These are phyloP conservation scores for Cinnamomum chago DNA, from an alignment of 164 flowering plant genomes.

Conservation along the genomic window DNA sequence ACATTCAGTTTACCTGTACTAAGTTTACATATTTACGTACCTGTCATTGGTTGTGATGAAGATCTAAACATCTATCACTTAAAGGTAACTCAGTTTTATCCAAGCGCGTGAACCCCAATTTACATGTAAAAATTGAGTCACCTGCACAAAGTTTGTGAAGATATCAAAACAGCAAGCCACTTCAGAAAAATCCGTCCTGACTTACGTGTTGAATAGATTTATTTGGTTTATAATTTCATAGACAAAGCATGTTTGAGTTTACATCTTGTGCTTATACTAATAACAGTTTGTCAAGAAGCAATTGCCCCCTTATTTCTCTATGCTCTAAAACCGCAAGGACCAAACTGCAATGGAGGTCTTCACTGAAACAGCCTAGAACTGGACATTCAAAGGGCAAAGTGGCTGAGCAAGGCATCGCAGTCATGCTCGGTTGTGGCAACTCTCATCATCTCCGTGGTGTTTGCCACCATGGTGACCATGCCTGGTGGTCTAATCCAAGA, in stretches of 20 bases:
- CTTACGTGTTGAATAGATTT: not conserved
- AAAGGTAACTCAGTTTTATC: too few species aligned
- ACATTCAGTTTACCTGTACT: too few species aligned
- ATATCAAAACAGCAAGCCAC: too few species aligned
- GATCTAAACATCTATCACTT: too few species aligned
- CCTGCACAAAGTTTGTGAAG: too few species aligned
- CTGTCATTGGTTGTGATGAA: too few species aligned
- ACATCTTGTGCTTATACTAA: not conserved
- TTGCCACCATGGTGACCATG: not conserved
- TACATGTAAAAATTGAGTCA: too few species aligned
- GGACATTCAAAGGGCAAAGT: not conserved
- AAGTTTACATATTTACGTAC: too few species aligned
- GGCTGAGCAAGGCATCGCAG: not conserved
- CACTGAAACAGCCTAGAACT: not conserved
- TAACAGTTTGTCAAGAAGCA: not conserved
- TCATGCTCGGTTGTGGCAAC: slow-evolving; percentile 5
- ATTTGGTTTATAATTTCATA: not conserved
- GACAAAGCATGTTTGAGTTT: not conserved
- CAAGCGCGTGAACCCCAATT: too few species aligned
- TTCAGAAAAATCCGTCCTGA: too few species aligned
- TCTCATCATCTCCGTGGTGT: not conserved
- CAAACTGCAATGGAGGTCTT: not conserved
- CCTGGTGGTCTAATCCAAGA: not conserved
- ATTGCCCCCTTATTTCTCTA: not conserved
- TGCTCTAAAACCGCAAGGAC: not conserved